Base-by-base conservation (phyloP, 306 rosid species). In the Oemleria cerasiformis region DNA sequence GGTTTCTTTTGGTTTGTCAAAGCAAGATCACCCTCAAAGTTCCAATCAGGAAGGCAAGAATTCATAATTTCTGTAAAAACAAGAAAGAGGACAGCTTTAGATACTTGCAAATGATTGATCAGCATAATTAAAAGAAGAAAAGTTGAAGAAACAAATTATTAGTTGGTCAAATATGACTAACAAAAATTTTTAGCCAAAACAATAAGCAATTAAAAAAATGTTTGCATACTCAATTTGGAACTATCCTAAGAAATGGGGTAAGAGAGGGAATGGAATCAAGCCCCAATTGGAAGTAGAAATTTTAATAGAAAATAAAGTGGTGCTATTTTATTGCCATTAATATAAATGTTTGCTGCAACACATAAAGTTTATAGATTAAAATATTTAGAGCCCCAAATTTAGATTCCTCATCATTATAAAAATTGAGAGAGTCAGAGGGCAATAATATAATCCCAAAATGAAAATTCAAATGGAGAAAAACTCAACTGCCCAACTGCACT, bases 31-130 rank as follows among this genome's bases (percentile, higher is more conserved):
- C 79, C 82, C 82, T 83, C 96, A 77, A 81, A 87, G 81, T 81
- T 85, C 90, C 90, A 86, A 74, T 82, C 84, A 64, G 91, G 83
- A 74, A 79, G 68, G 66, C 74, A 82, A 79, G 70, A 64, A 44
- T 80, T 89, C 97, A 92, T 92, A 48, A 47, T 68, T 74, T 78
- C 91, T 84, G 85, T 53, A 54, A 40, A 79, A 74, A 53, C 78
- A 67, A 59, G 63, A 68, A 58, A 80, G 63, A 61, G 44, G 63
- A 75, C 57, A 79, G 30, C 15, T 71, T 81, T 45, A 64, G 72
- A 67, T 39, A 50, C 3, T 17, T 21, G 17, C 17, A 59, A 68
- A 12, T 60, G 34, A 56, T 17, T 38, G 19, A 16, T 7, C 36
- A 57, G 1, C 25, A 48, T 56, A 67, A 43, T 14, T 47, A 43